Percentiles rank a stretch among this genome's conserved stretches.
These are phyloP conservation scores for Boeremia lycopersici DNA, from an alignment of 2,329 filamentous ascomycete species.

Conservation along the genomic window DNA sequence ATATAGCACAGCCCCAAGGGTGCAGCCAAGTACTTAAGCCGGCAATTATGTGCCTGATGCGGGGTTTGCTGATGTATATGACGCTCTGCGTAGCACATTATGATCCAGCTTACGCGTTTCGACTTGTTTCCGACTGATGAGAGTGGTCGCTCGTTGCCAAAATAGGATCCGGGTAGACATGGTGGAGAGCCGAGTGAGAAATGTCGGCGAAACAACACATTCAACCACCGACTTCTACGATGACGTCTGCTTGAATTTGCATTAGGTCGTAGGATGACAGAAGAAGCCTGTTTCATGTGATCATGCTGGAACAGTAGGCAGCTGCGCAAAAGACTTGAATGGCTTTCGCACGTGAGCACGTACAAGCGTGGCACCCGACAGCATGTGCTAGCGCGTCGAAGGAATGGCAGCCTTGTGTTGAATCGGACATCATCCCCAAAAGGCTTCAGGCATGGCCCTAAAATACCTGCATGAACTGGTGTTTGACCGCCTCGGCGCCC, in stretches of 20 bases:
- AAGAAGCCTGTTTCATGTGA: not conserved
- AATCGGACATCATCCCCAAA: conserved; percentile 7
- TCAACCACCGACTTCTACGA: conserved; percentile 25
- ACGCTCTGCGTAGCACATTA: conserved; percentile 17
- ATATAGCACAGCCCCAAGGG: conserved; percentile 3
- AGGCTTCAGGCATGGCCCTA: not conserved
- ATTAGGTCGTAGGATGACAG: not conserved
- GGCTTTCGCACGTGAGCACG: not conserved
- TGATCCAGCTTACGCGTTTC: conserved; percentile 34
- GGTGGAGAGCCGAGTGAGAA: conserved; percentile 40
- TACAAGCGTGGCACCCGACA: not conserved
- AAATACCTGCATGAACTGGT: not conserved
- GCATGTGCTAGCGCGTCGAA: not conserved
- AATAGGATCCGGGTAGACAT: conserved; percentile 21
- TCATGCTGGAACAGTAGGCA: not conserved
- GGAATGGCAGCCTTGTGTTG: conserved; percentile 5
- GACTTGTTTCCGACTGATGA: conserved; percentile 8
- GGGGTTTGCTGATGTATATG: conserved; percentile 21
- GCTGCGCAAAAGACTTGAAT: too few species aligned
- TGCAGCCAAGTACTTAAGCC: conserved; percentile 17
- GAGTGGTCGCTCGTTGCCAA: conserved; percentile 18
- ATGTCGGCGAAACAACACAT: conserved; percentile 34
- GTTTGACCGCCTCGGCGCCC: not conserved
- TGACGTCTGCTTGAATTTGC: not conserved
- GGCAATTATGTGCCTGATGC: conserved; percentile 6